Evolutionary conservation across 164 flowering plant genomes (phyloP), one percentile per base, ranked within the genome.

Genomic region (Sedum album): DNA sequence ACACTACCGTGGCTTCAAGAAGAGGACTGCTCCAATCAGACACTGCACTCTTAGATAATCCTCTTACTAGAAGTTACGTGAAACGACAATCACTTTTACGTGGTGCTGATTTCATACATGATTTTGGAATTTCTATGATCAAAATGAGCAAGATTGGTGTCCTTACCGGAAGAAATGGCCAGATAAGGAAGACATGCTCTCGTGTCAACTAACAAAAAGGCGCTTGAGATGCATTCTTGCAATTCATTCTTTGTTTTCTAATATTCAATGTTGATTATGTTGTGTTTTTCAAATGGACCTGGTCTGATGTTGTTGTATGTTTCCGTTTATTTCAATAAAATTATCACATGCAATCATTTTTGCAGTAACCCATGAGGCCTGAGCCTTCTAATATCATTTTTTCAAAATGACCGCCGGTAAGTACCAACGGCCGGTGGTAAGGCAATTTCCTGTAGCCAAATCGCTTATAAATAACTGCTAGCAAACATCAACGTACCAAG

Each of bases 371-470:
- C 96, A 89, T 6, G 79, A 79, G 1, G 96, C 83, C 69, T 92
- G 97, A 39, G 70, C 70, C 76, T 73, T 85, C 78, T 92, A 88
- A n/a, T n/a, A n/a, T n/a, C n/a, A 88, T 80, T 49, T 92, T 96
- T 70, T 89, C 97, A 65, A 92, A 92, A 1, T n/a, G n/a, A n/a
- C n/a, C n/a, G n/a, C n/a, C n/a, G n/a, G n/a, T n/a, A n/a, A n/a
- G n/a, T n/a, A n/a, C n/a, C n/a, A n/a, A n/a, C n/a, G n/a, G n/a
- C n/a, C n/a, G n/a, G n/a, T n/a, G n/a, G n/a, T n/a, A n/a, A n/a
- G n/a, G 17, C 17, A 44, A 13, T 44, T 18, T 44, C 48, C 15
- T 35, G 38, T 7, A 35, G 5, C 3, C 7, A 35, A 3, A 35
- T 35, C 38, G 7, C 7, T 3, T 35, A 35, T 35, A 35, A 35